A percentile compares a stretch with the other conserved stretches of the same genome.
Conservation (phyloP, 164 flowering plant species). For the Amborella trichopoda region DNA sequence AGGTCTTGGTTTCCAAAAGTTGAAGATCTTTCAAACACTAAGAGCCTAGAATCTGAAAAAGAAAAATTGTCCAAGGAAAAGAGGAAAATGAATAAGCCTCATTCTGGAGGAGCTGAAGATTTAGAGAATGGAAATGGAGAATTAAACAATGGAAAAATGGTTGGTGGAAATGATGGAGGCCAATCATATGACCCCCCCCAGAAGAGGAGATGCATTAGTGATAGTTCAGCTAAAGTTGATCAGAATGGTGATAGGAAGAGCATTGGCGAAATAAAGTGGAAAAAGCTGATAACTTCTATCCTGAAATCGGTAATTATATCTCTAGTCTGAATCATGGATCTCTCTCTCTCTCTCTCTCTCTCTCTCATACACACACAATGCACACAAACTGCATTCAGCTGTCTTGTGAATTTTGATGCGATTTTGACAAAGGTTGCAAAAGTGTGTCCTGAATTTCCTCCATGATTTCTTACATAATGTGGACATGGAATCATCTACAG, state of each 20-base stretch:
- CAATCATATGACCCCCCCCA: slow-evolving; percentile 12
- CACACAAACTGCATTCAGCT: not conserved
- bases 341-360: not conserved
- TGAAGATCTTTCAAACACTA: slow-evolving; percentile 15
- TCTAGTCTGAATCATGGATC: not conserved
- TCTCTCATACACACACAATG: not conserved
- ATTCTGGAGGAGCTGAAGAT: slow-evolving; percentile 9
- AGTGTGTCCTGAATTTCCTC: not conserved
- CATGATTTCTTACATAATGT: too few species aligned
- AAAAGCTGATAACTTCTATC: slow-evolving; percentile 57
- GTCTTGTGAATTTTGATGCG: not conserved
- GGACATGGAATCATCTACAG: too few species aligned
- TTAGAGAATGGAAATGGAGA: slow-evolving; percentile 14
- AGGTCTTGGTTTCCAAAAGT: slow-evolving; percentile 17
- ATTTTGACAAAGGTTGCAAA: not conserved
- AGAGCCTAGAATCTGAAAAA: slow-evolving; percentile 19
- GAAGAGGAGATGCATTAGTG: slow-evolving; percentile 12
- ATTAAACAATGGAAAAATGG: slow-evolving; percentile 41
- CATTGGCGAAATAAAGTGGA: slow-evolving; percentile 49
- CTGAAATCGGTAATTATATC: slow-evolving; percentile 51
- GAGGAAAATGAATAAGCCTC: slow-evolving; percentile 37
- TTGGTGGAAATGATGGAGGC: slow-evolving; percentile 18
- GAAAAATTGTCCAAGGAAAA: slow-evolving; percentile 31
- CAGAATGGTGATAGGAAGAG: slow-evolving; percentile 5
- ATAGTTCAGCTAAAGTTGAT: slow-evolving; percentile 7